A percentile compares a stretch with the other conserved stretches of the same genome.
These are phyloP conservation scores for Pleurotus pulmonarius DNA, from an alignment of 768 basidiomycete species.

Conservation along the genomic window DNA sequence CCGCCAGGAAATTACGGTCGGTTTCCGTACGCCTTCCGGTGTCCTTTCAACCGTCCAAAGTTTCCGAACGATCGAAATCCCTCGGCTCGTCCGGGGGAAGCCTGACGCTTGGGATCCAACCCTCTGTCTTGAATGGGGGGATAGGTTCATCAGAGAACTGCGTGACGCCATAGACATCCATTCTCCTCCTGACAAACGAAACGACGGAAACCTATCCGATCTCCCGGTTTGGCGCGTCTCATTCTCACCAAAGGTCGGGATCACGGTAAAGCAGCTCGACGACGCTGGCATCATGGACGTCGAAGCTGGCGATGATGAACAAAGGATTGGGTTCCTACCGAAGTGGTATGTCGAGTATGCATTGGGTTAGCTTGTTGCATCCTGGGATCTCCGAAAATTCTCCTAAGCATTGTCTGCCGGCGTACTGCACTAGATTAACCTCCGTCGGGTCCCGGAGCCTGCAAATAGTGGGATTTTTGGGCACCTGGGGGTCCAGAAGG, in stretches of 20 bases:
- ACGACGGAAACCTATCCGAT: not conserved
- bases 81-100: constrained; percentile 73
- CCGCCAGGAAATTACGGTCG: constrained; percentile 75
- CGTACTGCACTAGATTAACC: too few relatives aligned
- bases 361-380: too few relatives aligned
- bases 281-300: constrained; percentile 52
- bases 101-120: constrained; percentile 75
- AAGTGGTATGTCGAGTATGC: constrained; percentile 56
- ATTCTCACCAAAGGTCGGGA: constrained; percentile 58
- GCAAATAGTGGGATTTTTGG: too few relatives aligned
- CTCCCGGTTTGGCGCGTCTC: constrained; percentile 64
- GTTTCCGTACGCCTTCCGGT: constrained; percentile 81
- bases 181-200: constrained; percentile 17
- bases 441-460: too few relatives aligned
- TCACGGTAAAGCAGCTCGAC: constrained; percentile 48
- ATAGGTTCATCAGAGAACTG: constrained; percentile 56
- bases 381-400: too few relatives aligned
- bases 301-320: constrained; percentile 41
- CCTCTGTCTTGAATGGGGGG: constrained; percentile 73
- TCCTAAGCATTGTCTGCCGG: too few relatives aligned
- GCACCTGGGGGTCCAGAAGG: too few relatives aligned
- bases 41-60: constrained; percentile 59
- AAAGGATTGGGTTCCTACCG: constrained; percentile 78
- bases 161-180: constrained; percentile 3
- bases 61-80: constrained; percentile 78